Evolutionary conservation across 2,329 filamentous ascomycete genomes (phyloP).

Genomic region (Aureobasidium sp.): DNA sequence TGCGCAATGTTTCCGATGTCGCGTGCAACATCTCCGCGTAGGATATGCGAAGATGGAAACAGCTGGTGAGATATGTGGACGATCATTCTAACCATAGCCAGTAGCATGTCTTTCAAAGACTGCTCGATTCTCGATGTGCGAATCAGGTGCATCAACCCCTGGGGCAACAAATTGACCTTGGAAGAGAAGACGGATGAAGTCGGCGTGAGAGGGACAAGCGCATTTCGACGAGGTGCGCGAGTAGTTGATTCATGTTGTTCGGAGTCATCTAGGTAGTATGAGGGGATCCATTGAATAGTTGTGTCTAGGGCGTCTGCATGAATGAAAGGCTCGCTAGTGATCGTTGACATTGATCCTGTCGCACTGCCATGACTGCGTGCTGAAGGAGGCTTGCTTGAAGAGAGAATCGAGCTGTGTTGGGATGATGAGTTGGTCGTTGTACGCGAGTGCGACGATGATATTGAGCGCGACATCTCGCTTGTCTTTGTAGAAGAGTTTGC

Average conservation of each 20-base stretch:
- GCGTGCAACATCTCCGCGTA: not conserved
- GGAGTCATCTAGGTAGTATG: not conserved
- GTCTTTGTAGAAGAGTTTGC: not conserved
- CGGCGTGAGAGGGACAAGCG: not conserved
- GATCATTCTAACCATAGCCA: constrained; percentile 14
- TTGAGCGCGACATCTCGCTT: constrained; percentile 1
- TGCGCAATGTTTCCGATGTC: not conserved
- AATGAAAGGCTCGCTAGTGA: constrained; percentile 3
- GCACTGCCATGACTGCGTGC: not conserved
- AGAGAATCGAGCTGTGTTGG: not conserved
- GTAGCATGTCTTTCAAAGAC: not conserved
- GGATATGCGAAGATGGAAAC: constrained; percentile 13
- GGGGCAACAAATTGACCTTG: not conserved
- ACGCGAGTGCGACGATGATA: constrained; percentile 4
- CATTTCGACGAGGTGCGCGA: not conserved
- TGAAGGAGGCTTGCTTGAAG: not conserved
- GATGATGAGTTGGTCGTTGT: constrained; percentile 4
- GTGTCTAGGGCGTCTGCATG: constrained; percentile 2
- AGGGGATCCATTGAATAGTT: not conserved
- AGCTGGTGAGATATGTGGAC: not conserved
- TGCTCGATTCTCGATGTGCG: not conserved
- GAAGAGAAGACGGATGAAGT: not conserved
- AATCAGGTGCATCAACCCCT: constrained; percentile 1
- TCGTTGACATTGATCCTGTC: not conserved
- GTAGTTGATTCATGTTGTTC: not conserved